phyloP scores from a whole-genome alignment of 441 rosid genomes.

The Populus hybrid region DNA sequence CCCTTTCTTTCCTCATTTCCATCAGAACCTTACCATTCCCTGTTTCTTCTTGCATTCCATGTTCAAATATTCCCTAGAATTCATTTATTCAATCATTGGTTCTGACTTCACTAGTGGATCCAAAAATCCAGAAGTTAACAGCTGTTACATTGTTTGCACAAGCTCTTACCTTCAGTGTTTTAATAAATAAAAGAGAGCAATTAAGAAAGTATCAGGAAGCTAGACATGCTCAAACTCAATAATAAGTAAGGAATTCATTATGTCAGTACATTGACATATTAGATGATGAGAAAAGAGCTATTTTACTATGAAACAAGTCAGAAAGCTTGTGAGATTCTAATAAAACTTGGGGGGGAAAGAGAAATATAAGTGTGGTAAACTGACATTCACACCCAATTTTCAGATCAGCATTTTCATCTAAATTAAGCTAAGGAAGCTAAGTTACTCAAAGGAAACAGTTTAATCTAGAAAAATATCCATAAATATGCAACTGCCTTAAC shows the following conservation, averaged over 20 bases:
- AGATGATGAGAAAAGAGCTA: not conserved
- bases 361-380: not conserved
- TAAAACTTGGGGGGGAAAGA: not conserved
- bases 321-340: not conserved
- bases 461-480: constrained; percentile 9
- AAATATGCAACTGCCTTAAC: constrained; percentile 39
- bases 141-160: not conserved
- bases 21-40: not conserved
- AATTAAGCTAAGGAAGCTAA: not conserved
- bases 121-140: not conserved
- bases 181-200: not conserved
- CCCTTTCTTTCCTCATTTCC: not conserved
- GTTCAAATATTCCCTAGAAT: not conserved
- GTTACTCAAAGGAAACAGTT: not conserved
- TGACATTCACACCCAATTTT: not conserved
- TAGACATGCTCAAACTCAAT: not conserved
- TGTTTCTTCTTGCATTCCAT: not conserved
- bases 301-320: not conserved
- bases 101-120: not conserved
- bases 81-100: not conserved
- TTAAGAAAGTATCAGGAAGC: not conserved
- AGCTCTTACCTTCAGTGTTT: not conserved
- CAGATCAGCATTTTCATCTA: not conserved
- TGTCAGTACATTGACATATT: not conserved
- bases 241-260: not conserved